Evolutionary conservation across 176 grass and related monocot genomes (phyloP).

Genomic region (Lolium perenne): DNA sequence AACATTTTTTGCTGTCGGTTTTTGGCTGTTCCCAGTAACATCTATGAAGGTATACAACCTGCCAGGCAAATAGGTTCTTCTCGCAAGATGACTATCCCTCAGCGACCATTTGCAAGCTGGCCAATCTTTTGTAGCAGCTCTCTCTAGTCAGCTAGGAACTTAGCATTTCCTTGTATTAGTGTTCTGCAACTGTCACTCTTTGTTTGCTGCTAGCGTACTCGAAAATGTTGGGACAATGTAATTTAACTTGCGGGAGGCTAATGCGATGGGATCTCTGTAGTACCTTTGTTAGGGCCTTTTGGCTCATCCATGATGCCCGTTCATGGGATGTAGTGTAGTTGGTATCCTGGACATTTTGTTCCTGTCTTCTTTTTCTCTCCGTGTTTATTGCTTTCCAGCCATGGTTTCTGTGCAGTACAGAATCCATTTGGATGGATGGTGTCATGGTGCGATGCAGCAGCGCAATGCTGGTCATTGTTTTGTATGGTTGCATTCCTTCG

Average conservation of each 20-base stretch:
- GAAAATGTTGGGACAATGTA: conserved; percentile 29
- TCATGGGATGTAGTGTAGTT: neutral
- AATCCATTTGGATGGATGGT: neutral
- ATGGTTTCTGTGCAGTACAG: neutral
- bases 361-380: neutral
- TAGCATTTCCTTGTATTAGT: conserved; percentile 40
- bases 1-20: conserved; percentile 11
- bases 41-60: conserved; percentile 1
- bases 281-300: neutral
- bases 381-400: neutral
- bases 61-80: neutral
- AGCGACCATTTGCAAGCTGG: neutral
- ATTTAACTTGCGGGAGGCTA: conserved; percentile 14
- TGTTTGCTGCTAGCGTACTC: conserved; percentile 23
- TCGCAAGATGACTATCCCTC: conserved; percentile 10
- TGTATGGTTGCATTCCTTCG: neutral
- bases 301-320: neutral
- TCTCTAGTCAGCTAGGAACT: conserved; percentile 28
- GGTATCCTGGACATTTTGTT: neutral
- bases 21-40: conserved; percentile 12
- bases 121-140: conserved; percentile 37
- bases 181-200: conserved; percentile 23
- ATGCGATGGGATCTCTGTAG: neutral
- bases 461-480: neutral
- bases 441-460: neutral